These are phyloP conservation scores for Eucalyptus urophylla DNA, from an alignment of 345 rosid genomes.

Conservation along the genomic window DNA sequence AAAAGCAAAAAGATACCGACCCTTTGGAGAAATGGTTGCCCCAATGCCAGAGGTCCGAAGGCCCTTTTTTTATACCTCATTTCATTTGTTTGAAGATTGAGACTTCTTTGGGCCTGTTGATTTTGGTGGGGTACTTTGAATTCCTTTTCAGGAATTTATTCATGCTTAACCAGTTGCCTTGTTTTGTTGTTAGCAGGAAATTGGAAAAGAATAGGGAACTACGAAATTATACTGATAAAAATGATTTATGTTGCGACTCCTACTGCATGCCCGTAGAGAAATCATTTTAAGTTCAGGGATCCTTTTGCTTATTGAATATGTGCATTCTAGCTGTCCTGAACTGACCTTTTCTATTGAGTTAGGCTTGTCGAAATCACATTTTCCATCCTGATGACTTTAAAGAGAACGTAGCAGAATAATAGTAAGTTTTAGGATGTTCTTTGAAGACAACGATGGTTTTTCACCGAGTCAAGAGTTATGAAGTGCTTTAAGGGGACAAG, in stretches of 20 bases:
- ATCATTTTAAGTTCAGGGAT: background rate
- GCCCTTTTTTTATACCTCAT: background rate
- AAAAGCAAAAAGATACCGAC: background rate
- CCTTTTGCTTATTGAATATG: background rate
- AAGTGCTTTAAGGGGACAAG: background rate
- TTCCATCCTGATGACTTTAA: background rate
- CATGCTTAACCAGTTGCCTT: background rate
- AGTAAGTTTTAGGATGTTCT: background rate
- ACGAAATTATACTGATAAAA: background rate
- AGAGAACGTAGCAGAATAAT: background rate
- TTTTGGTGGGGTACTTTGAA: background rate
- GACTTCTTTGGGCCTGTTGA: background rate
- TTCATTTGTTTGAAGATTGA: background rate
- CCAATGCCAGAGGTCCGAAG: background rate
- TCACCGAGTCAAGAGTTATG: background rate
- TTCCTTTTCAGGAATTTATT: background rate
- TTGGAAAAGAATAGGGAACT: background rate
- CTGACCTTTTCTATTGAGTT: background rate
- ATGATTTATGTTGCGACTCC: background rate
- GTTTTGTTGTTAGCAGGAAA: background rate
- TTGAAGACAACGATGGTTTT: background rate
- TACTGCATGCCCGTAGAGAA: background rate
- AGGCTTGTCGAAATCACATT: background rate
- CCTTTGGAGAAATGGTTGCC: background rate
- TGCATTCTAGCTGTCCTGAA: background rate